Percentiles rank a stretch among this genome's conserved stretches.
These are phyloP conservation scores for Ogataea pilisensis DNA, from an alignment of 805 yeast species.

Conservation along the genomic window DNA sequence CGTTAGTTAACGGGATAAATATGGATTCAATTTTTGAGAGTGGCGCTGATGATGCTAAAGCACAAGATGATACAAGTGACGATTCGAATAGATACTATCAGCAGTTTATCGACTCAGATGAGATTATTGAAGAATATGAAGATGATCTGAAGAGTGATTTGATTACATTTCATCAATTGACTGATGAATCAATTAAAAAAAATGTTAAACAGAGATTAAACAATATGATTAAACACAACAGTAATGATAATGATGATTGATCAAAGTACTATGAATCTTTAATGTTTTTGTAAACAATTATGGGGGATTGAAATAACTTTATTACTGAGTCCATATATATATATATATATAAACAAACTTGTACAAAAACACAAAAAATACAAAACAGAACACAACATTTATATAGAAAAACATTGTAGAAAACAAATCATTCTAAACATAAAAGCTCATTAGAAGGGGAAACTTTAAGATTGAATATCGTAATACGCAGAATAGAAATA, in stretches of 20 bases:
- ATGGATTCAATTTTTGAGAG: not conserved
- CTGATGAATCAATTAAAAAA: slow-evolving; percentile 27
- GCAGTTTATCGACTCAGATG: slow-evolving; percentile 8
- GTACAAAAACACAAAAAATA: not conserved
- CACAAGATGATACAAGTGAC: not conserved
- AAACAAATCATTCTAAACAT: slow-evolving; percentile 6
- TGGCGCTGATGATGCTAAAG: not conserved
- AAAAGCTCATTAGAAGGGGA: too few relatives aligned
- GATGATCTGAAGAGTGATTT: slow-evolving; percentile 31
- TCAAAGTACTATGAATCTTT: not conserved
- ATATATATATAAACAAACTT: too few relatives aligned
- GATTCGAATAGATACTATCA: not conserved
- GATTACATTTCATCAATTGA: slow-evolving; percentile 41
- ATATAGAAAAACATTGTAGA: not conserved
- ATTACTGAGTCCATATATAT: too few relatives aligned
- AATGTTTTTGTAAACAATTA: not conserved
- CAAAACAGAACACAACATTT: not conserved
- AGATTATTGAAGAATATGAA: slow-evolving; percentile 26
- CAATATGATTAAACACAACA: not conserved
- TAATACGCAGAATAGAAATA: slow-evolving; percentile 68
- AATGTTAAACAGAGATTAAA: slow-evolving; percentile 34
- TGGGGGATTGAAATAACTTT: too few relatives aligned
- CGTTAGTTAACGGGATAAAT: too few relatives aligned
- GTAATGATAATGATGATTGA: not conserved
- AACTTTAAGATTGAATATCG: slow-evolving; percentile 24